Percentiles rank a stretch among this genome's conserved stretches.
Evolutionary conservation across 345 rosid species (phyloP).

Genomic region (Melaleuca quinquenervia): DNA sequence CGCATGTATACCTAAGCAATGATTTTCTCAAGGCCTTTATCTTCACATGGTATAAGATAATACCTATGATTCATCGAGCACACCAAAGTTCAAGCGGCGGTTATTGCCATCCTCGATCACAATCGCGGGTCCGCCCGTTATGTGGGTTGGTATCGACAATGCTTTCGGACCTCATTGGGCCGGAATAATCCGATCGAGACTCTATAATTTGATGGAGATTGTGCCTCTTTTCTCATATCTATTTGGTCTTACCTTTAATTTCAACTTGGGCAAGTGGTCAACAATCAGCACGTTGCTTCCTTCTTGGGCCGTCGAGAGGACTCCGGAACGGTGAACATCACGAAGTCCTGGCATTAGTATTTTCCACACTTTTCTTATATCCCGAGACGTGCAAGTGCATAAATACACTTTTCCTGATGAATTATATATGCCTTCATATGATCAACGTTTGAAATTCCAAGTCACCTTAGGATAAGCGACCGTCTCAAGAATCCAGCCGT

Average conservation of each 20-base stretch:
- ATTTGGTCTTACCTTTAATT: accelerated
- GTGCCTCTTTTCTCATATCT: not conserved
- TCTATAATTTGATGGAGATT: not conserved
- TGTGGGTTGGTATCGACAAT: not conserved
- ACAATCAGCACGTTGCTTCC: not conserved
- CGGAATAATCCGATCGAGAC: not conserved
- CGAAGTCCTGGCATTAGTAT: not conserved
- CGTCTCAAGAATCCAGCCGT: not conserved
- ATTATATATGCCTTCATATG: not conserved
- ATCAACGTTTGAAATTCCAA: not conserved
- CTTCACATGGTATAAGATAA: too few species aligned
- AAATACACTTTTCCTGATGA: not conserved
- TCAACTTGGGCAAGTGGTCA: not conserved
- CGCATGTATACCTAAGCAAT: too few species aligned
- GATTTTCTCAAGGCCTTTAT: too few species aligned
- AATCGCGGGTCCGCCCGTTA: not conserved
- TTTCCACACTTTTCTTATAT: too few species aligned
- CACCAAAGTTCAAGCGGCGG: too few species aligned
- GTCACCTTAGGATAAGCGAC: not conserved
- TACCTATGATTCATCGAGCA: not conserved
- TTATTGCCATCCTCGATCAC: accelerated
- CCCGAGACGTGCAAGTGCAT: not conserved
- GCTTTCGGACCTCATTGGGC: not conserved
- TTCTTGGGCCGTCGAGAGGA: not conserved
- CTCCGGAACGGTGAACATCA: not conserved